These are phyloP conservation scores for Carpinus viminea DNA, from an alignment of 306 rosid species.

Conservation along the genomic window DNA sequence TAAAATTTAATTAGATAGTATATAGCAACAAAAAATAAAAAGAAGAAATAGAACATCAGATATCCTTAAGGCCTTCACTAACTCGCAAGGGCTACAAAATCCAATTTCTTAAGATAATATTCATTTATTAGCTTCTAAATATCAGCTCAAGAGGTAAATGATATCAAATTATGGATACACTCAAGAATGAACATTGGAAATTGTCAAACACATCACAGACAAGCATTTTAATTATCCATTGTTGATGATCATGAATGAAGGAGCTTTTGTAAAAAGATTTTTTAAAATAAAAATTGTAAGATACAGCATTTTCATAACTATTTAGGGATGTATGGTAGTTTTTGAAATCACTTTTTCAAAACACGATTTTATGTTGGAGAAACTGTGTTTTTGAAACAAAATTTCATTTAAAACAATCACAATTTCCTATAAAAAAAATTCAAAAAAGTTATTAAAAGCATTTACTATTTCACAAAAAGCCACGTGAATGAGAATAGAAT, in stretches of 20 bases:
- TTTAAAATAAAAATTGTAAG: no score
- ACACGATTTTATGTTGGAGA: no score
- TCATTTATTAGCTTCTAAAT: conserved; percentile 10
- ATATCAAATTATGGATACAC: background rate
- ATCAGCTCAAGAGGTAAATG: conserved; percentile 19
- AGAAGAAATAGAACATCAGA: background rate
- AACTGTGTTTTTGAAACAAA: no score
- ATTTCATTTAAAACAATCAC: no score
- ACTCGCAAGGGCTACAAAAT: background rate
- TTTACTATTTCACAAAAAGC: background rate
- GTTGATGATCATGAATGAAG: background rate
- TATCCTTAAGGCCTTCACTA: background rate
- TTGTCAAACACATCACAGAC: background rate
- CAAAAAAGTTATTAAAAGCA: no score
- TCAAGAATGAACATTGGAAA: background rate
- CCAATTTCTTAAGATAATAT: background rate
- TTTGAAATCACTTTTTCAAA: no score
- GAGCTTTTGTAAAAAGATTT: no score
- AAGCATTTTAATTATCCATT: background rate
- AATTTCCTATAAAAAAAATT: no score
- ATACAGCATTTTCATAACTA: no score
- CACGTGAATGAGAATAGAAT: background rate
- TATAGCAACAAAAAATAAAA: conserved; percentile 1
- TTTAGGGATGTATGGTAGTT: no score
- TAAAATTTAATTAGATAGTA: conserved; percentile 4